Evolutionary conservation across 768 basidiomycete species (phyloP).

Genomic region (Trametes sanguinea): DNA sequence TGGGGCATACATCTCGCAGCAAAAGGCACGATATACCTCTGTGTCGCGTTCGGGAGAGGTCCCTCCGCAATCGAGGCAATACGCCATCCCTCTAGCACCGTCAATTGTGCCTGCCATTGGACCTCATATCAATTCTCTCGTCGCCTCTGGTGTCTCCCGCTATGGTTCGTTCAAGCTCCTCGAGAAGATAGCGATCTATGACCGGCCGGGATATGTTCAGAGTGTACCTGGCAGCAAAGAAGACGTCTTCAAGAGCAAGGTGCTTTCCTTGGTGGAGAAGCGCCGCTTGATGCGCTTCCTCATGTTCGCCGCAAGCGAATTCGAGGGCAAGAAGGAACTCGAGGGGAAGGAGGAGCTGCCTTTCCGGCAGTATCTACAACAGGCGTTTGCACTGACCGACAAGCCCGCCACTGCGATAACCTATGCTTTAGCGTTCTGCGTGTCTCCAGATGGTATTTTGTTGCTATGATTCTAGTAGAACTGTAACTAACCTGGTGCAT

Average conservation of each 20-base stretch:
- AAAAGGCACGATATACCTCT: conserved; percentile 40
- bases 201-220: conserved; percentile 44
- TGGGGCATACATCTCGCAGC: conserved; percentile 27
- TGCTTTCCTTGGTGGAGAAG: conserved; percentile 80
- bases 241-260: conserved; percentile 86
- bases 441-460: conserved; percentile 54
- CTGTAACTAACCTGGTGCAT: neutral
- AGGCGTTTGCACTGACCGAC: conserved; percentile 61
- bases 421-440: conserved; percentile 78
- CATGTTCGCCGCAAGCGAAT: conserved; percentile 75
- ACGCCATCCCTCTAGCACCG: conserved; percentile 85
- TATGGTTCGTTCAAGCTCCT: conserved; percentile 92
- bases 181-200: conserved; percentile 65
- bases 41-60: conserved; percentile 46
- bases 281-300: conserved; percentile 91
- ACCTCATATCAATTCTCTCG: conserved; percentile 73
- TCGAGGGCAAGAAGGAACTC: conserved; percentile 63
- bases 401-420: conserved; percentile 62
- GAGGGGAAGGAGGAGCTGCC: conserved; percentile 54
- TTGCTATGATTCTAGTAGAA: neutral
- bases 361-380: conserved; percentile 65
- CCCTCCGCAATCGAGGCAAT: conserved; percentile 62
- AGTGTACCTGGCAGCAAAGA: conserved; percentile 90
- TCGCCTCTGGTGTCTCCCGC: conserved; percentile 81
- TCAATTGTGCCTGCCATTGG: conserved; percentile 80